A percentile compares a stretch with the other conserved stretches of the same genome.
These are phyloP conservation scores for Spathaspora gorwiae DNA, from an alignment of 805 yeast genomes.

Conservation along the genomic window DNA sequence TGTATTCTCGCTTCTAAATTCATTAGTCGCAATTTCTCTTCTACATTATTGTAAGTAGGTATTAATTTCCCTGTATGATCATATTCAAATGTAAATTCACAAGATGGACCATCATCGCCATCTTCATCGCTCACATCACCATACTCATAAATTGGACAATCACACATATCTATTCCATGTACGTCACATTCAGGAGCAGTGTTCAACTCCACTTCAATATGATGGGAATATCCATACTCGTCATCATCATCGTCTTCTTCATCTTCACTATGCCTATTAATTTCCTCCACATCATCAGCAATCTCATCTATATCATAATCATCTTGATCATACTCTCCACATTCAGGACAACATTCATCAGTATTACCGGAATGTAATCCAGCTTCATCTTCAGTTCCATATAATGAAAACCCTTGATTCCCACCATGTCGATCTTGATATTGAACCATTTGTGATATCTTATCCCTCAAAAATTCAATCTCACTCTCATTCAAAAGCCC, in stretches of 20 bases:
- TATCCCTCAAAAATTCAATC: conserved; percentile 24
- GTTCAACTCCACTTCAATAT: conserved; percentile 39
- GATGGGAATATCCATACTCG: conserved; percentile 29
- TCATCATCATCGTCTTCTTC: conserved; percentile 17
- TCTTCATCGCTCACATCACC: conserved; percentile 10
- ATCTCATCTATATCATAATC: conserved; percentile 38
- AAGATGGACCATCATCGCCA: conserved; percentile 30
- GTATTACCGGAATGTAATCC: conserved; percentile 34
- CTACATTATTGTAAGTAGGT: conserved; percentile 37
- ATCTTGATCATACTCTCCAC: conserved; percentile 18
- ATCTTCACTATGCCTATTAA: conserved; percentile 3
- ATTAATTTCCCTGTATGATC: conserved; percentile 37
- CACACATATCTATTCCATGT: conserved; percentile 23
- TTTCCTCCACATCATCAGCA: conserved; percentile 16
- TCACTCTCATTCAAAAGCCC: conserved; percentile 20
- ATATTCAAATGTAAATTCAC: conserved; percentile 44
- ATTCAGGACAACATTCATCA: conserved; percentile 12
- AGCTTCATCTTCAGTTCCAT: conserved; percentile 37
- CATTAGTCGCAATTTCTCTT: conserved; percentile 33
- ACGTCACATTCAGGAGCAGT: conserved; percentile 27
- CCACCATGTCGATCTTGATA: background rate
- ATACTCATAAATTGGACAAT: conserved; percentile 17
- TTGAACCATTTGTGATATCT: conserved; percentile 21
- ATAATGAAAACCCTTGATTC: conserved; percentile 24
- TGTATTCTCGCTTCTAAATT: conserved; percentile 17